A percentile compares a stretch with the other conserved stretches of the same genome.
Conservation (phyloP, 106 monocot genomes). For the Posidonia australis region DNA sequence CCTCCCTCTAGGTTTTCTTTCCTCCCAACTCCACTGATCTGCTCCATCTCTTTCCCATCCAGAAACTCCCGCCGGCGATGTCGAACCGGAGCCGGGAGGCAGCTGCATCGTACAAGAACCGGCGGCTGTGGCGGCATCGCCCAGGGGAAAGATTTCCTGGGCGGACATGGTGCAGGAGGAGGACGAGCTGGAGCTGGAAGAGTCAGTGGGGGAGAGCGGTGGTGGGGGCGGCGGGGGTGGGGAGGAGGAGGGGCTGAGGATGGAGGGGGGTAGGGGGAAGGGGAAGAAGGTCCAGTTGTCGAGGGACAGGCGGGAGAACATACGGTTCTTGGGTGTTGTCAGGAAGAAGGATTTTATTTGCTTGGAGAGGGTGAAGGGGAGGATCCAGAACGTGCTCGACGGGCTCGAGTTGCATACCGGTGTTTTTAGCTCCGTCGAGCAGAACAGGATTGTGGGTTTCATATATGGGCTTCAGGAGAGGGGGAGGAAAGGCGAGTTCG, state of each 20-base stretch:
- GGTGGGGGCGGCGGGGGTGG: slow-evolving; percentile 16
- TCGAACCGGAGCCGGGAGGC: neutral
- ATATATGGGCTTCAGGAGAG: slow-evolving; percentile 55
- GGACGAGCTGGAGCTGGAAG: slow-evolving; percentile 26
- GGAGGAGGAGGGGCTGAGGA: slow-evolving; percentile 15
- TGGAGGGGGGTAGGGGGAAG: slow-evolving; percentile 12
- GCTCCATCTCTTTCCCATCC: neutral
- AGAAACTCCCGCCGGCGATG: neutral
- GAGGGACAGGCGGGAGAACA: slow-evolving; percentile 55
- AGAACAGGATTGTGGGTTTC: slow-evolving; percentile 71
- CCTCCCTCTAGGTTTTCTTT: slow-evolving; percentile 35
- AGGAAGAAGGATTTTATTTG: slow-evolving; percentile 76
- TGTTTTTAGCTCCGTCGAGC: slow-evolving; percentile 75
- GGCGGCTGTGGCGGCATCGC: neutral
- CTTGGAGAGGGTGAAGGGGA: slow-evolving; percentile 61
- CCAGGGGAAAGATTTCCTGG: slow-evolving; percentile 54
- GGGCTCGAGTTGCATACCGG: slow-evolving; percentile 82
- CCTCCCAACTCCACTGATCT: neutral
- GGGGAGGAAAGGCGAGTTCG: slow-evolving; percentile 45
- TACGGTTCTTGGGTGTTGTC: slow-evolving; percentile 38
- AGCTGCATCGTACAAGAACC: neutral
- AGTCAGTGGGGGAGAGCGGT: slow-evolving; percentile 15
- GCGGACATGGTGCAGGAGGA: slow-evolving; percentile 91
- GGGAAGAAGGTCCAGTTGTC: slow-evolving; percentile 35
- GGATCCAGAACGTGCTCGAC: slow-evolving; percentile 43